A percentile compares a stretch with the other conserved stretches of the same genome.
Conservation (phyloP, 768 basidiomycete genomes). For the Crepidotus variabilis region DNA sequence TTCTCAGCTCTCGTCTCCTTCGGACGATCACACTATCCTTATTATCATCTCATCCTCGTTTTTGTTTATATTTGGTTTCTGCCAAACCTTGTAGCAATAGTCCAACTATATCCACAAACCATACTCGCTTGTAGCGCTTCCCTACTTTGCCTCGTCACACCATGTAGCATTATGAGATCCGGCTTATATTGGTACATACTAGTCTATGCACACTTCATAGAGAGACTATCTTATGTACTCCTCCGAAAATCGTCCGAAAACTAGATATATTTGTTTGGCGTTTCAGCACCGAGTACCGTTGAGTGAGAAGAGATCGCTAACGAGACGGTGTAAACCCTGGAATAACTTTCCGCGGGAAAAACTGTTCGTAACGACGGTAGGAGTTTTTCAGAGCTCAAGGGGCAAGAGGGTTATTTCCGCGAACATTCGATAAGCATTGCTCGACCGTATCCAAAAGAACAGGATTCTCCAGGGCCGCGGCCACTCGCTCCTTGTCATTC, state of each 20-base stretch:
- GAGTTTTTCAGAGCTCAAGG: background rate
- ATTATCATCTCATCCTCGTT: background rate
- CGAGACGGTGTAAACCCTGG: no score
- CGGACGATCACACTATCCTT: background rate
- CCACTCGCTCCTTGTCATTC: conserved; percentile 98
- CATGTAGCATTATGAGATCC: background rate
- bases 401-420: conserved; percentile 7
- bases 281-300: background rate
- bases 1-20: background rate
- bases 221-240: background rate
- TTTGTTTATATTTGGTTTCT: background rate
- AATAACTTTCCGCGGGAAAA: background rate
- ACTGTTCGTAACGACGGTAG: background rate
- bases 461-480: conserved; percentile 92
- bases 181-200: background rate
- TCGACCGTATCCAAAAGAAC: conserved; percentile 86
- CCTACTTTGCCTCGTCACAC: no score
- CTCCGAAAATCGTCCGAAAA: conserved; percentile 3
- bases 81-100: background rate
- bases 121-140: no score
- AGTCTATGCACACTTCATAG: background rate
- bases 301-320: no score
- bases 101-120: background rate
- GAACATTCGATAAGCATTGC: conserved; percentile 42
- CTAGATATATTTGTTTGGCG: background rate